Conservation (phyloP, 1,284 basidiomycete genomes). For the Cystobasidiaceae sp. region DNA sequence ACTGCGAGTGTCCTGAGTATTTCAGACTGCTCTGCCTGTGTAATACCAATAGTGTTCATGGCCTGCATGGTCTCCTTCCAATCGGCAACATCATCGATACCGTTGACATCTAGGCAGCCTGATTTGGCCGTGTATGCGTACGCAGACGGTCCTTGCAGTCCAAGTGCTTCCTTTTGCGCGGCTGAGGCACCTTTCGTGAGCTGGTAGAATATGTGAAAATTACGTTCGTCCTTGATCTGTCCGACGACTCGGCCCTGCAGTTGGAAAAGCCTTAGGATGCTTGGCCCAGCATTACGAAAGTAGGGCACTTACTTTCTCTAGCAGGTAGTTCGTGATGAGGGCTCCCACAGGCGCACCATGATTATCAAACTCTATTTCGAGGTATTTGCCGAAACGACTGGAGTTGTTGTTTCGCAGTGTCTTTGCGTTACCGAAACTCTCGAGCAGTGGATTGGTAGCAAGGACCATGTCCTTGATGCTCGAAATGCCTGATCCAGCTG, state of each 20-base stretch:
- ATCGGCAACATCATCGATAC: constrained; percentile 84
- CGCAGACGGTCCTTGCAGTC: constrained; percentile 92
- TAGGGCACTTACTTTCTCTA: constrained; percentile 67
- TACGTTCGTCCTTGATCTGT: constrained; percentile 91
- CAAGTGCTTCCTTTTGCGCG: constrained; percentile 86
- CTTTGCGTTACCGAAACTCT: constrained; percentile 99
- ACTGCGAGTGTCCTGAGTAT: constrained; percentile 91
- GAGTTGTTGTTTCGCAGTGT: constrained; percentile 98
- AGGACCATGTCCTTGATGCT: constrained; percentile 99
- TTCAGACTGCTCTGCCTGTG: constrained; percentile 75
- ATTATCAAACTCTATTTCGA: constrained; percentile 98
- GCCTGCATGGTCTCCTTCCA: constrained; percentile 87
- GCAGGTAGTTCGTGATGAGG: constrained; percentile 95
- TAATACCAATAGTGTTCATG: constrained; percentile 88
- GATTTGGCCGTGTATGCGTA: constrained; percentile 91
- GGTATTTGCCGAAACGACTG: constrained; percentile 96
- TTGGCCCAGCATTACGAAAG: neutral
- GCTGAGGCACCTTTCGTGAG: constrained; percentile 92
- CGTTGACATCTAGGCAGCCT: constrained; percentile 83
- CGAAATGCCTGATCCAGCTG: constrained; percentile 64
- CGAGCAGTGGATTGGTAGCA: constrained; percentile 93
- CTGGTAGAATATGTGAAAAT: constrained; percentile 99
- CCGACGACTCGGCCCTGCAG: constrained; percentile 87
- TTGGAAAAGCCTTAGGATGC: neutral
- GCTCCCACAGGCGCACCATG: constrained; percentile 92